phyloP scores from a whole-genome alignment of 108 stramenopile genomes.

The Cyclotella baltica region DNA sequence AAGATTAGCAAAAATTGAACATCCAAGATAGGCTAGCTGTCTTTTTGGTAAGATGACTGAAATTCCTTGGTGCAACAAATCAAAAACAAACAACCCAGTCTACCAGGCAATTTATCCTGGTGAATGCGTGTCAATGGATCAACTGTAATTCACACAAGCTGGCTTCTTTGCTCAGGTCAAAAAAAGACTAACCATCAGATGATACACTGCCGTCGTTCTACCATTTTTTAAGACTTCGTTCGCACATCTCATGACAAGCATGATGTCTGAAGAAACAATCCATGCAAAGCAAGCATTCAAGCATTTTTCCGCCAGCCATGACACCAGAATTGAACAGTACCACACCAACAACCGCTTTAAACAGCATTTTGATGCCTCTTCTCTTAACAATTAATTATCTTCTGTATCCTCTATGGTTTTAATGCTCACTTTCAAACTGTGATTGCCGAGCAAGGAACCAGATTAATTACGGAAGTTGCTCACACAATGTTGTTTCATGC shows the following conservation, averaged over 20 bases:
- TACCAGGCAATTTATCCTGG: not conserved
- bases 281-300: conserved; percentile 6
- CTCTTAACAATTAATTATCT: not conserved
- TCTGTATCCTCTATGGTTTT: not conserved
- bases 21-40: conserved; percentile 26
- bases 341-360: conserved; percentile 1
- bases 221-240: not conserved
- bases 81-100: not conserved
- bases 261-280: not conserved
- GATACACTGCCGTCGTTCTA: not conserved
- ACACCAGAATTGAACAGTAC: not conserved
- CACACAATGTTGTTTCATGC: conserved; percentile 2
- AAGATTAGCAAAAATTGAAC: conserved; percentile 5
- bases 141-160: not conserved
- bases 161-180: conserved; percentile 5
- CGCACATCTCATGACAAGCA: conserved; percentile 10
- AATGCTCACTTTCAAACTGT: conserved; percentile 3
- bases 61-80: not conserved
- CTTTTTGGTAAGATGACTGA: conserved; percentile 11
- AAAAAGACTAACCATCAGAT: not conserved
- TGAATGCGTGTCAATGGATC: conserved; percentile 4
- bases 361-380: no score
- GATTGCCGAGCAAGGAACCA: not conserved
- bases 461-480: not conserved
- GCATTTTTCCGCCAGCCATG: not conserved